Evolutionary conservation across 2,329 filamentous ascomycete genomes (phyloP).

Genomic region (Nothomitra cinnamomea): DNA sequence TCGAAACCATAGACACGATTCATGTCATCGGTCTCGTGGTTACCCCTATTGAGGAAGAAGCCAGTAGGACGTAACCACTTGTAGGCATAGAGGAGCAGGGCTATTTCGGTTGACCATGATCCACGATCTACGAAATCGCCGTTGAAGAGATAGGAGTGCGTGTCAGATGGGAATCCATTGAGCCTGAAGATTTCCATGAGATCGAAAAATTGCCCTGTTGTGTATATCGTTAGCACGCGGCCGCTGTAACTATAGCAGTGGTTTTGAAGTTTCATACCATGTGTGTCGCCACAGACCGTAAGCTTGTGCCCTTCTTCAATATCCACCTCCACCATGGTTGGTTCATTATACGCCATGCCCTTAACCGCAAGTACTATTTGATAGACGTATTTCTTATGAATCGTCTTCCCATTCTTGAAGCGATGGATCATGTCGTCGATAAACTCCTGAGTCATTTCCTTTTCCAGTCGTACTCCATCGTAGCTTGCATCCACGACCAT

Average conservation of each 20-base stretch:
- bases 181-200: slow-evolving; percentile 89
- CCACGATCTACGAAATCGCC: slow-evolving; percentile 96
- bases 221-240: not conserved
- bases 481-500: slow-evolving; percentile 73
- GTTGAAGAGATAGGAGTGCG: slow-evolving; percentile 93
- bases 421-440: slow-evolving; percentile 93
- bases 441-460: slow-evolving; percentile 89
- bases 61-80: slow-evolving; percentile 80
- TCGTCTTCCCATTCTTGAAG: slow-evolving; percentile 90
- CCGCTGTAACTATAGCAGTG: not conserved
- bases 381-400: slow-evolving; percentile 93
- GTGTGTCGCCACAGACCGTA: slow-evolving; percentile 94
- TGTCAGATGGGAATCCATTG: slow-evolving; percentile 70
- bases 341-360: slow-evolving; percentile 77
- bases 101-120: slow-evolving; percentile 97
- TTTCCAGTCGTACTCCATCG: slow-evolving; percentile 62
- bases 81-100: slow-evolving; percentile 82
- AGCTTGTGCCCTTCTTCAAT: slow-evolving; percentile 62
- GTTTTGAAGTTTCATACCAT: slow-evolving; percentile 40
- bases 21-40: slow-evolving; percentile 99
- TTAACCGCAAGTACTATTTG: slow-evolving; percentile 85
- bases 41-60: slow-evolving; percentile 94
- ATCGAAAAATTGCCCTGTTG: slow-evolving; percentile 87
- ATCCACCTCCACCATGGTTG: slow-evolving; percentile 91
- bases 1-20: slow-evolving; percentile 97